phyloP scores from a whole-genome alignment of 108 stramenopile genomes.

The Skeletonema potamos region DNA sequence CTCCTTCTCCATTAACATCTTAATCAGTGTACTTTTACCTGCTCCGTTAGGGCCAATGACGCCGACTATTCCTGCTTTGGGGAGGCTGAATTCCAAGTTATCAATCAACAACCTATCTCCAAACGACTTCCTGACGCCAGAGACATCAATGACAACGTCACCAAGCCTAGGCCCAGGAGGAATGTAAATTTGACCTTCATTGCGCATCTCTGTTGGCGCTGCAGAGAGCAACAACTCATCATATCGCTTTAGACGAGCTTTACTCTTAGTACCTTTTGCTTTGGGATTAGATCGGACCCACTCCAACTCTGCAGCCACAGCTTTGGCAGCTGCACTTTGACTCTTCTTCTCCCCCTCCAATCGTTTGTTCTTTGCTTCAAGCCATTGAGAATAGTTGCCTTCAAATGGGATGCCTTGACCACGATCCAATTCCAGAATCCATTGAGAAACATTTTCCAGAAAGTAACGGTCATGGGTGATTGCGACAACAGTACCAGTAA shows the following conservation, averaged over 20 bases:
- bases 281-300: slow-evolving; percentile 92
- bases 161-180: slow-evolving; percentile 93
- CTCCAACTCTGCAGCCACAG: slow-evolving; percentile 83
- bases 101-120: slow-evolving; percentile 85
- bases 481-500: slow-evolving; percentile 95
- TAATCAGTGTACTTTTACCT: slow-evolving; percentile 72
- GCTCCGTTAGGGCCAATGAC: slow-evolving; percentile 68
- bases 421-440: slow-evolving; percentile 96
- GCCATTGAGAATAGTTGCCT: slow-evolving; percentile 95
- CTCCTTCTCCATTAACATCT: slow-evolving; percentile 86
- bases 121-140: slow-evolving; percentile 72
- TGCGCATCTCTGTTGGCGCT: slow-evolving; percentile 71
- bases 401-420: slow-evolving; percentile 92
- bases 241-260: slow-evolving; percentile 89
- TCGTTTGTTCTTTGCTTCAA: slow-evolving; percentile 88
- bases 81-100: slow-evolving; percentile 83
- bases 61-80: slow-evolving; percentile 90
- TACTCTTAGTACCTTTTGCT: slow-evolving; percentile 88
- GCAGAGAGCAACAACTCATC: slow-evolving; percentile 86
- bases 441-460: slow-evolving; percentile 92
- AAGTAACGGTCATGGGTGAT: slow-evolving; percentile 96
- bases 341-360: slow-evolving; percentile 84
- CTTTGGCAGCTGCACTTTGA: slow-evolving; percentile 77
- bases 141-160: slow-evolving; percentile 82
- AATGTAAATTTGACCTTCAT: slow-evolving; percentile 91